Percentiles rank a stretch among this genome's conserved stretches.
These are phyloP conservation scores for Halophytophthora batemanensis DNA, from an alignment of 352 stramenopile genomes.

Conservation along the genomic window DNA sequence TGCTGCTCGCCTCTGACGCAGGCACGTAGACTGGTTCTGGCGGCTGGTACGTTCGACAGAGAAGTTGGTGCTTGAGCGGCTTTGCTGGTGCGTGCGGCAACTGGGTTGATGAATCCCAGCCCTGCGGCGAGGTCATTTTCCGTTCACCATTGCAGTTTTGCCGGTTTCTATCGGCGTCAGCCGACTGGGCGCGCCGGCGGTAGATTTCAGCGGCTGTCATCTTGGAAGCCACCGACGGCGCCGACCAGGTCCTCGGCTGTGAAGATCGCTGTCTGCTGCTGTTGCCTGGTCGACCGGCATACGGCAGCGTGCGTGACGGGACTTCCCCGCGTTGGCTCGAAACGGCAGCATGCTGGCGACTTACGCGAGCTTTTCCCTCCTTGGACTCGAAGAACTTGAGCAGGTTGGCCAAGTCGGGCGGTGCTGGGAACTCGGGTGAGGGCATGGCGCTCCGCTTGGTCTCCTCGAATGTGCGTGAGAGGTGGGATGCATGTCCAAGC, in stretches of 20 bases:
- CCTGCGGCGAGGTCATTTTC: constrained; percentile 1
- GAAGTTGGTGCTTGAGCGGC: constrained; percentile 54
- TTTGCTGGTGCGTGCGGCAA: constrained; percentile 27
- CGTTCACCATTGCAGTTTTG: constrained; percentile 6
- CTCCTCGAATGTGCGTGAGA: too few species aligned
- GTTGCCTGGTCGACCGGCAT: constrained; percentile 2
- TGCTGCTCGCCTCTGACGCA: constrained; percentile 23
- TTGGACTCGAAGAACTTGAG: constrained; percentile 42
- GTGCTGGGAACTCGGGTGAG: constrained; percentile 29
- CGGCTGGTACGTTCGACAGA: constrained; percentile 51
- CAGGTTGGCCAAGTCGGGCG: constrained; percentile 43
- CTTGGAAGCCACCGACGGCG: constrained; percentile 2
- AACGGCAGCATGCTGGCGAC: constrained; percentile 5
- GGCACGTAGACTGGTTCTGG: constrained; percentile 34
- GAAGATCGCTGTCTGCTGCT: not conserved
- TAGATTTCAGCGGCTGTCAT: not conserved
- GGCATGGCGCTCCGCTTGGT: constrained; percentile 13
- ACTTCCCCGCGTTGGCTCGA: not conserved
- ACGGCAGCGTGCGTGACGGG: constrained; percentile 1
- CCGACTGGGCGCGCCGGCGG: constrained; percentile 2
- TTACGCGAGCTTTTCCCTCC: constrained; percentile 20
- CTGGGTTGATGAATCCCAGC: constrained; percentile 60
- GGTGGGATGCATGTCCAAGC: too few species aligned
- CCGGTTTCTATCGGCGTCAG: constrained; percentile 3
- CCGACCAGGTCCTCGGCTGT: constrained; percentile 3